phyloP scores from a whole-genome alignment of 108 stramenopile genomes.

The Cyclotella kingstonii region DNA sequence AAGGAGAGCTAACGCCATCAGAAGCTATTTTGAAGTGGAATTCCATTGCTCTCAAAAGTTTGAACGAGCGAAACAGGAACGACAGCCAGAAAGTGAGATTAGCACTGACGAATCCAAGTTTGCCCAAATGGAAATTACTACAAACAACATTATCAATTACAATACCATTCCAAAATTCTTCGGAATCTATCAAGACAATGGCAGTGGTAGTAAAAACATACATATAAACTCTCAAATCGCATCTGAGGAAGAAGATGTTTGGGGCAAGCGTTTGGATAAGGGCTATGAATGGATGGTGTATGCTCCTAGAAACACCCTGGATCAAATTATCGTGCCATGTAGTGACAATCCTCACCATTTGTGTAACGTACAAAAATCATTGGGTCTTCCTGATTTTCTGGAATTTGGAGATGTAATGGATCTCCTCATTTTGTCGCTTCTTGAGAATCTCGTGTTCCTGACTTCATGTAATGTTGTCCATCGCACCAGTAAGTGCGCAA shows the following conservation, averaged over 20 bases:
- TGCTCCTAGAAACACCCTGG: slow-evolving; percentile 31
- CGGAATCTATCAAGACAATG: slow-evolving; percentile 37
- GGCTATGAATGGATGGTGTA: slow-evolving; percentile 65
- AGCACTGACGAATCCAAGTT: too few species aligned
- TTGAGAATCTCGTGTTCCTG: slow-evolving; percentile 52
- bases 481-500: slow-evolving; percentile 51
- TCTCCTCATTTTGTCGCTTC: slow-evolving; percentile 34
- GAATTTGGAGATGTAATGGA: slow-evolving; percentile 59
- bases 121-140: too few species aligned
- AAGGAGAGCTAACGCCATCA: slow-evolving; percentile 35
- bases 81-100: too few species aligned
- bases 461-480: slow-evolving; percentile 66
- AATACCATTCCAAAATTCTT: slow-evolving; percentile 41
- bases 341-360: slow-evolving; percentile 42
- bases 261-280: slow-evolving; percentile 22
- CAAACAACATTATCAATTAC: too few species aligned
- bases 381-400: slow-evolving; percentile 44
- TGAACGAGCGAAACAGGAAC: slow-evolving; percentile 16
- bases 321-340: slow-evolving; percentile 23
- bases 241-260: slow-evolving; percentile 25
- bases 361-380: slow-evolving; percentile 34
- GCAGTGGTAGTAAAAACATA: slow-evolving; percentile 12
- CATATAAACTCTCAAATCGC: too few species aligned
- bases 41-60: slow-evolving; percentile 65
- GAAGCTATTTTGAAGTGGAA: slow-evolving; percentile 68